Conservation (phyloP, 148 eudicot genomes). For the Heliamphora exappendiculata region DNA sequence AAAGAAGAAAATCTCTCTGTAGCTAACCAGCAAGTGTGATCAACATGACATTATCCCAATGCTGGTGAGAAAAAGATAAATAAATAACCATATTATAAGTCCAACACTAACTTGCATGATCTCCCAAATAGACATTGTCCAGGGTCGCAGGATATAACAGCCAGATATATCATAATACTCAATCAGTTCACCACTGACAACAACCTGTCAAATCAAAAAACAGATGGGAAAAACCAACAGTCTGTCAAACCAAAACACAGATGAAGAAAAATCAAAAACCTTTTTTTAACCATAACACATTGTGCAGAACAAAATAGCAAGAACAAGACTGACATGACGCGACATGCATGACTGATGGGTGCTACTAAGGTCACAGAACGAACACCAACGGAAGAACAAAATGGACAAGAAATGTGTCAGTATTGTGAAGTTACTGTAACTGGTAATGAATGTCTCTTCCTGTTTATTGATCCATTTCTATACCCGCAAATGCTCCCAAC, state of each 20-base stretch:
- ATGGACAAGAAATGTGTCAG: background rate
- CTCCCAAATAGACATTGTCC: constrained; percentile 95
- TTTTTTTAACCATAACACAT: background rate
- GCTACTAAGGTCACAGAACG: background rate
- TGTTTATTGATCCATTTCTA: background rate
- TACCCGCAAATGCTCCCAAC: background rate
- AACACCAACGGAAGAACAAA: background rate
- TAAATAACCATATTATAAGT: background rate
- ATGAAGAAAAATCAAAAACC: background rate
- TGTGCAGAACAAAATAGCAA: background rate
- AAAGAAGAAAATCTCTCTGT: too few relatives aligned
- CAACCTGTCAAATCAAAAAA: constrained; percentile 43
- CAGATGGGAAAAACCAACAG: too few relatives aligned
- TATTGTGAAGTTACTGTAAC: background rate
- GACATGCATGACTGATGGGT: background rate
- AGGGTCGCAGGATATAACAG: constrained; percentile 86
- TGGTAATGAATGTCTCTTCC: background rate
- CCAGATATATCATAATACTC: constrained; percentile 95
- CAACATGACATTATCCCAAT: background rate
- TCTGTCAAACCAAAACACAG: constrained; percentile 33
- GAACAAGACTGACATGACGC: too few relatives aligned
- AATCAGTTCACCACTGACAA: constrained; percentile 82
- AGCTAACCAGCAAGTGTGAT: background rate
- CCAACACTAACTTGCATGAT: constrained; percentile 57
- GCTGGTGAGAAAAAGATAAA: background rate